Percentiles rank a stretch among this genome's conserved stretches.
These are phyloP conservation scores for Colletotrichum tofieldiae DNA, from an alignment of 2,329 filamentous ascomycete species.

Conservation along the genomic window DNA sequence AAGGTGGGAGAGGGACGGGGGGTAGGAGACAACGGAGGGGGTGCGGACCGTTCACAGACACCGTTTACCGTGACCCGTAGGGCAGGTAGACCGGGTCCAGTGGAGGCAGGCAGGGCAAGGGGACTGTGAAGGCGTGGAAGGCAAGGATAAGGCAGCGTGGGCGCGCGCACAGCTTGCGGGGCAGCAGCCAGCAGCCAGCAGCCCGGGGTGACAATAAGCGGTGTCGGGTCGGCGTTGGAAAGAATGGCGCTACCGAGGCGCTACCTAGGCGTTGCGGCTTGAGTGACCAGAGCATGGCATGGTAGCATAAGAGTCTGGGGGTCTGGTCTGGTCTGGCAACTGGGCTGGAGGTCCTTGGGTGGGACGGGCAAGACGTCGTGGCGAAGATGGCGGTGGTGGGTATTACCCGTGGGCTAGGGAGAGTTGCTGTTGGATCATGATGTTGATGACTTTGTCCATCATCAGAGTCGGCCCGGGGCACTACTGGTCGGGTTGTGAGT, in stretches of 20 bases:
- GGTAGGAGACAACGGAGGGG: background rate
- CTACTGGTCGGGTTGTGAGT: background rate
- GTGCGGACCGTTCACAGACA: conserved; percentile 5
- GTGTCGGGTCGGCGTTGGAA: background rate
- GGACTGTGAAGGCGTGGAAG: background rate
- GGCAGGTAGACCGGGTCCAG: conserved; percentile 13
- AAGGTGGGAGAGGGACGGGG: background rate
- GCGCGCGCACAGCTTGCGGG: background rate
- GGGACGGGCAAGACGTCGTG: background rate
- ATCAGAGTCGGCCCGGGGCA: background rate
- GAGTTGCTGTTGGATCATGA: background rate
- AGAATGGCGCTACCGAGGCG: background rate
- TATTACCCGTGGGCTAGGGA: background rate
- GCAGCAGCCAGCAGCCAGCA: background rate
- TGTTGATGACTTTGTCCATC: background rate
- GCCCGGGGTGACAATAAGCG: background rate
- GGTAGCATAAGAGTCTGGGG: background rate
- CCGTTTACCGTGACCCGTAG: conserved; percentile 18
- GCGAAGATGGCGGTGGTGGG: background rate
- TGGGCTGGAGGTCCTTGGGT: background rate
- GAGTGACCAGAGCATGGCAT: background rate
- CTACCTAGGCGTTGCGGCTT: background rate
- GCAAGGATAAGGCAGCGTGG: background rate
- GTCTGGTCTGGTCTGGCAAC: background rate
- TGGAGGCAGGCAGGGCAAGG: background rate